Conservation (phyloP, 1,284 basidiomycete genomes). For the Inonotus hispidus region DNA sequence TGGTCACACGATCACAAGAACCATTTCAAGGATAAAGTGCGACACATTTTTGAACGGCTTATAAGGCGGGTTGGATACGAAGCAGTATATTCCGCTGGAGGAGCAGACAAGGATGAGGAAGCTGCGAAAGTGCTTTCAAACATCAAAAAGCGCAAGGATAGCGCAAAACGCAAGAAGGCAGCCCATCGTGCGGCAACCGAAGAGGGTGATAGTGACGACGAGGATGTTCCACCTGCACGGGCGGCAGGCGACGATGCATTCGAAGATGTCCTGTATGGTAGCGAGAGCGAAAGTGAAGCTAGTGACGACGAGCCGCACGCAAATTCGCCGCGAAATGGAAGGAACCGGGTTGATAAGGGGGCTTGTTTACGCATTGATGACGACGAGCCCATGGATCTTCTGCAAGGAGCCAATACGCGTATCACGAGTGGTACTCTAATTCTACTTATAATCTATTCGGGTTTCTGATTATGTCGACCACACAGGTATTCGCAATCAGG, state of each 20-base stretch:
- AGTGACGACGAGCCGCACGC: conserved; percentile 60
- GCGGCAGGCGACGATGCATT: conserved; percentile 78
- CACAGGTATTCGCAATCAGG: conserved; percentile 34
- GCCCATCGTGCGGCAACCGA: conserved; percentile 50
- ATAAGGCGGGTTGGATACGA: conserved; percentile 89
- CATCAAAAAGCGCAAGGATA: conserved; percentile 89
- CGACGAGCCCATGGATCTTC: conserved; percentile 93
- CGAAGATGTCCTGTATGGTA: conserved; percentile 93
- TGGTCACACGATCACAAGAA: conserved; percentile 99
- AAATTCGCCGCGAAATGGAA: conserved; percentile 31
- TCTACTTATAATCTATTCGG: conserved; percentile 2
- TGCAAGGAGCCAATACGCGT: conserved; percentile 77
- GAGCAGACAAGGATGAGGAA: conserved; percentile 51
- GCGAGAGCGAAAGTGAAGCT: conserved; percentile 79
- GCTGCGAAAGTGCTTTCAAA: conserved; percentile 78
- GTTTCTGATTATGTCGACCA: conserved; percentile 34
- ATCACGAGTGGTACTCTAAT: conserved; percentile 58
- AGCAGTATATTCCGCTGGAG: conserved; percentile 71
- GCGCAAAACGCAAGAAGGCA: conserved; percentile 70
- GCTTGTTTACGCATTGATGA: conserved; percentile 82
- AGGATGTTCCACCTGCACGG: conserved; percentile 33
- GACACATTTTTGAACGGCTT: conserved; percentile 96
- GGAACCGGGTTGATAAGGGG: conserved; percentile 32
- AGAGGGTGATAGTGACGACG: conserved; percentile 35
- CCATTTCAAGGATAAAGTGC: conserved; percentile 96